Base-by-base conservation (phyloP, 2,329 filamentous ascomycete genomes). In the Pseudocercospora musae region DNA sequence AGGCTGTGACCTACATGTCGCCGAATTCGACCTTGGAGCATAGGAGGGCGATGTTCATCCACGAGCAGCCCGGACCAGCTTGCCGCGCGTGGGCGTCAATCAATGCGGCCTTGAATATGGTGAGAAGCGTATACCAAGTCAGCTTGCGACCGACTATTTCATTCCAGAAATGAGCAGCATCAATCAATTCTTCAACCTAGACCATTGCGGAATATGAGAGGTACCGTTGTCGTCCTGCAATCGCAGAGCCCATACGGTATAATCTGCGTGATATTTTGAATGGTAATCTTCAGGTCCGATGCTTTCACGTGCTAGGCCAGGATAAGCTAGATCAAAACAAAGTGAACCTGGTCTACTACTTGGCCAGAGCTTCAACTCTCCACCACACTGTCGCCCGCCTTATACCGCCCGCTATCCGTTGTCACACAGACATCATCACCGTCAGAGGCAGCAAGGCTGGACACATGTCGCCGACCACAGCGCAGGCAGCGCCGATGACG, bases 101-200 rank as follows among this genome's bases (percentile, higher is more conserved):
- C n/a, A 49, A 49, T 49, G 46, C 46, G 46, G 46, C 4, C 46
- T 49, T 11, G 46, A 49, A 25, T 49, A 20, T 23, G 46, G 46
- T 11, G 18, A 21, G 2, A 21, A 21, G 18, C 18, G 15, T 13
- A 49, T 50, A 6, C 46, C 46, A 21, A 21, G 21, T 23, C 46
- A 23, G 21, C 6, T 50, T 1, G 13, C 13, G 5, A 27, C 46
- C 21, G 46, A 50, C 46, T 50, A 50, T 27, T 50, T 50, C 46
- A 15, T 50, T 5, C 46, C 46, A 21, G 21, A 27, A 13, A 50
- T 50, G n/a, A 50, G 46, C 21, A 21, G 18, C n/a, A 27, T 50
- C 46, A 50, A 50, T n/a, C 46, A 50, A 27, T 27, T 50, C 46
- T 50, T 50, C 46, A n/a, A n/a, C n/a, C n/a, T n/a, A n/a, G n/a